Evolutionary conservation across 495 filamentous ascomycete genomes (phyloP), one percentile per base, ranked within the genome.

Genomic region (Daldinia loculata): DNA sequence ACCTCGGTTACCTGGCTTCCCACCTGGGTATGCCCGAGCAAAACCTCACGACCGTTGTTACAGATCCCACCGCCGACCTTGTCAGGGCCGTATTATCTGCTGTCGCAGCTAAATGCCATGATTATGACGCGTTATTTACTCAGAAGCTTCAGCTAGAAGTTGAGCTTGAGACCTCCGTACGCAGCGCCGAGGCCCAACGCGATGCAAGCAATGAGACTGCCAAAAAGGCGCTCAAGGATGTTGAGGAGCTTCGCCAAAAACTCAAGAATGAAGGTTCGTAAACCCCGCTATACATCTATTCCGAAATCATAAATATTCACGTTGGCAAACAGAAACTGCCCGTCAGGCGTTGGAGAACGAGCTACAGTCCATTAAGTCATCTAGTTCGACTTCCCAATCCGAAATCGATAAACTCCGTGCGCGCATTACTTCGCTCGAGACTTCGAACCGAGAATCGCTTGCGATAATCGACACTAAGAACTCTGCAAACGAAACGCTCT

Each of bases 131-230:
- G 41, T 79, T 95, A 14, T 89, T 87, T 66, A 89, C 94, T 6
- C 91, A 95, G 50, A 97, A 97, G 79, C 85, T 97, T 50, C 90
- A 91, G 57, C 77, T 91, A 15, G 92, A 94, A 63, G 93, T 98
- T n/a, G 95, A 98, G 81, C 84, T 98, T 9, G 95, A 98, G 78
- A 94, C 91, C 80, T 89, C 90, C 27, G 89, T 96, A 15, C 89
- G 92, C 41, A 89, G 85, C 63, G 89, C 89, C 43, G 95, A 98
- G 75, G 89, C 90, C 15, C 91, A 92, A 77, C 87, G 89, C 73
- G 90, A 93, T 72, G 88, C 89, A 17, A 86, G 97, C 81, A 97
- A 94, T 76, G 82, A 85, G 38, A 89, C 89, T 3, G 81, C 93
- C 12, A 94, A 97, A 70, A 95, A 94, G 75, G 89, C 89, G 7